Evolutionary conservation across 2,329 filamentous ascomycete species (phyloP), one percentile per base, ranked within the genome.

Genomic region (Parasarocladium wereldwijsianum): DNA sequence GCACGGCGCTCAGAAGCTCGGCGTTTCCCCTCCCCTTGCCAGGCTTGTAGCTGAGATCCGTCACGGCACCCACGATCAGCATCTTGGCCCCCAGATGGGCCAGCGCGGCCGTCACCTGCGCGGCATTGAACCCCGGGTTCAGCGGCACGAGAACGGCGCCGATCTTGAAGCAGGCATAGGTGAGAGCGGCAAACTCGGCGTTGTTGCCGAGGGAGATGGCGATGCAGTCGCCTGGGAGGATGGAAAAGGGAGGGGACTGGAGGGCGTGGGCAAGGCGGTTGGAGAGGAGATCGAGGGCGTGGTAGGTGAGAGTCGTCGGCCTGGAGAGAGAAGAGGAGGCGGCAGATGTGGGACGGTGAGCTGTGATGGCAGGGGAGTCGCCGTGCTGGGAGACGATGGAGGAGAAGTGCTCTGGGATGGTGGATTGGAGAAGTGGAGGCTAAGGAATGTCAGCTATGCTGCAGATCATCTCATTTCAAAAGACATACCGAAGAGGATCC

Each of bases 101-200:
- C 17, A 96, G 60, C 0, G 86, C 87, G 3, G 83, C 69, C 5
- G 71, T 62, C 7, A 96, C 73, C 57, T 96, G 90, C 5, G 60
- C 52, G 4, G 71, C 64, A 41, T 84, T 93, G 61, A 96, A 96
- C 2, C 73, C 77, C 13, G 86, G 87, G 50, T 98, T 96, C 15
- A 96, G 57, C 0, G 87, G 90, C n/a, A 93, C 86, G 37, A 96
- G 61, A 29, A 96, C 71, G 15, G 83, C 87, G n/a, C 90, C 90
- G 8, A 96, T 66, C 54, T 96, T 96, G 61, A 87, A 93, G 32
- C 90, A 52, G 1, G 86, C 86, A 54, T 96, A 96, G 5, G 79
- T 87, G 13, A 90, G 66, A 29, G 77, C 76, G 3, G 82, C 83
- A 49, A 83, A 87, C 51, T 93, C 85, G 41, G 77, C 60, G 24